phyloP scores from a whole-genome alignment of 805 yeast species.

The Clavispora phyllophila region DNA sequence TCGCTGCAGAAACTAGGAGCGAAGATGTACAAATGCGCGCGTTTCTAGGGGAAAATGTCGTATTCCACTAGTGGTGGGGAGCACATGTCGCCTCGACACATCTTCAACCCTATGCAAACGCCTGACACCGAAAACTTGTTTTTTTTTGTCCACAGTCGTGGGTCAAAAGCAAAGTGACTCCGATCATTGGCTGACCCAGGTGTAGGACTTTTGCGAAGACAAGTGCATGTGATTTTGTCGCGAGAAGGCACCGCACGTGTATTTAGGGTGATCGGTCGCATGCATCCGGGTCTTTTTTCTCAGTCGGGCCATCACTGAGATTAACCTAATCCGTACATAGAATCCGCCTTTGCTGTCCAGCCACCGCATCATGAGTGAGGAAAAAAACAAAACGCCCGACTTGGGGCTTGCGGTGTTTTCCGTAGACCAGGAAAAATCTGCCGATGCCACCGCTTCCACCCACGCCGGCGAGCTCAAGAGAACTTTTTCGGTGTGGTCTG shows the following conservation, averaged over 20 bases:
- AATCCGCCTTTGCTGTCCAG: neutral
- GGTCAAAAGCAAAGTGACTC: too few species aligned
- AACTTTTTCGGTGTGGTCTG: constrained; percentile 35
- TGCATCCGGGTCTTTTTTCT: neutral
- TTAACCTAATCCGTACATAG: neutral
- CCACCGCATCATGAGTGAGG: neutral
- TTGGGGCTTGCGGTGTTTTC: neutral
- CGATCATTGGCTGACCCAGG: neutral
- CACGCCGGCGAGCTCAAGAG: constrained; percentile 25
- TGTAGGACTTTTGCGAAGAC: neutral
- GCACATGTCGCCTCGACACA: too few species aligned
- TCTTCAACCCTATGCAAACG: too few species aligned
- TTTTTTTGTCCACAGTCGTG: too few species aligned
- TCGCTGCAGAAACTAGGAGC: too few species aligned
- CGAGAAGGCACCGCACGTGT: neutral
- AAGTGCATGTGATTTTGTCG: constrained; percentile 4
- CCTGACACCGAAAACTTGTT: too few species aligned
- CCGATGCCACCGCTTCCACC: constrained; percentile 1
- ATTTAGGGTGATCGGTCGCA: neutral
- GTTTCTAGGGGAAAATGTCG: too few species aligned
- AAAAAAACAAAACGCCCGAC: neutral
- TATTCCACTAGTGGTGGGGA: too few species aligned
- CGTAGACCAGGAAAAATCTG: constrained; percentile 8
- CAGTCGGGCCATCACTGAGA: neutral
- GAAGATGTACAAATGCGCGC: too few species aligned